Percentiles rank a stretch among this genome's conserved stretches.
Evolutionary conservation across 73 alveolate species (phyloP).

Genomic region (Paramecium biaurelia): DNA sequence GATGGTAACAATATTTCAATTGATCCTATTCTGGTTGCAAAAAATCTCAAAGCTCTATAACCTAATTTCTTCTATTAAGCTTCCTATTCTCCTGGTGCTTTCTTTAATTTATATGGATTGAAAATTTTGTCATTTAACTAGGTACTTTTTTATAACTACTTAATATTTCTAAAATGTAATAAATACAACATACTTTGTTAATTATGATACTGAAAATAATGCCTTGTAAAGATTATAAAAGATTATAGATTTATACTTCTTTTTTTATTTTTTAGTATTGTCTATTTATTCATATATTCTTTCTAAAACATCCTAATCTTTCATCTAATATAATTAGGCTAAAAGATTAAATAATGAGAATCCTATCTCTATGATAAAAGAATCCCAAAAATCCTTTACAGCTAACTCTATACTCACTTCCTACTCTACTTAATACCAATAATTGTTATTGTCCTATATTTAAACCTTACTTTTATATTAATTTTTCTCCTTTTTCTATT

Average conservation of each 20-base stretch:
- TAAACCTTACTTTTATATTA: neutral
- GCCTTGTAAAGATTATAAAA: neutral
- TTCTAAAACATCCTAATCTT: slow-evolving; percentile 18
- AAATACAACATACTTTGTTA: neutral
- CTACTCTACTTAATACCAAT: slow-evolving; percentile 5
- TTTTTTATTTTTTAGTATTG: neutral
- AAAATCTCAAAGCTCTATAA: slow-evolving; percentile 47
- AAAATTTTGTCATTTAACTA: neutral
- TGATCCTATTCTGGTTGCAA: slow-evolving; percentile 28
- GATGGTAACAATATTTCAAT: neutral
- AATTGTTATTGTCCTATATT: neutral
- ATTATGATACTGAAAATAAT: neutral
- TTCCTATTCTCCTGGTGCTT: neutral
- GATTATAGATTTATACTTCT: neutral
- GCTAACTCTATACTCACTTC: neutral
- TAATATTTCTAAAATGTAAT: neutral
- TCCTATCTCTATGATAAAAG: slow-evolving; percentile 9
- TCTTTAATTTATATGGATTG: neutral
- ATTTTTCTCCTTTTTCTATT: neutral
- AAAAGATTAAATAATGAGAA: slow-evolving; percentile 9
- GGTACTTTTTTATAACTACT: neutral
- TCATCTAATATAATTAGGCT: neutral
- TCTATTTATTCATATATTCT: slow-evolving; percentile 36
- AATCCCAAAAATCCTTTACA: slow-evolving; percentile 4
- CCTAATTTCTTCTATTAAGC: slow-evolving; percentile 38